Conservation (phyloP, 441 rosid genomes). For the Populus hybrid region DNA sequence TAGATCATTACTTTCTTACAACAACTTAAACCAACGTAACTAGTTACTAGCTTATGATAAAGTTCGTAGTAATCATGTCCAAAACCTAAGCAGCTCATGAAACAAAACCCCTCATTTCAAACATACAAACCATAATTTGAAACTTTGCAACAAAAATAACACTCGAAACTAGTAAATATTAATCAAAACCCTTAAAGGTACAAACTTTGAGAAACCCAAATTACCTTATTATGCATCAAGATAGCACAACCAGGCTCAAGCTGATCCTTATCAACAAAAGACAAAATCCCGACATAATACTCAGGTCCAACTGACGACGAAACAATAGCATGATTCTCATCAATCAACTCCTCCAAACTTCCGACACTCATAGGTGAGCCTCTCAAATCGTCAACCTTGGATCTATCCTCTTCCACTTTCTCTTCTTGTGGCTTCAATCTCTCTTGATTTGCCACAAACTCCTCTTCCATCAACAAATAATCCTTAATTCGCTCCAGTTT, state of each 20-base stretch:
- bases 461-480: conserved; percentile 92
- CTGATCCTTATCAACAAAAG: conserved; percentile 90
- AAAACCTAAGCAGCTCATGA: not conserved
- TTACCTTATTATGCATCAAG: conserved; percentile 94
- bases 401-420: conserved; percentile 94
- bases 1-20: not conserved
- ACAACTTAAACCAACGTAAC: not conserved
- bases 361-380: conserved; percentile 99
- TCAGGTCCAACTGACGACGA: conserved; percentile 94
- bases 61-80: not conserved
- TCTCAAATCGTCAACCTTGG: conserved; percentile 90
- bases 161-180: not conserved
- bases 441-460: conserved; percentile 91
- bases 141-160: not conserved
- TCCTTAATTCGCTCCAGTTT: conserved; percentile 90
- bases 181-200: not conserved
- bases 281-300: conserved; percentile 87
- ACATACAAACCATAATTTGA: not conserved
- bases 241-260: conserved; percentile 96
- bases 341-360: conserved; percentile 84
- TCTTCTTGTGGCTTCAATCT: conserved; percentile 93
- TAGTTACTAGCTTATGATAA: not conserved
- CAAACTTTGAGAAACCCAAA: not conserved
- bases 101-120: not conserved
- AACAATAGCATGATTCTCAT: conserved; percentile 96